These are phyloP conservation scores for Zymoseptoria crescenta DNA, from an alignment of 2,329 filamentous ascomycete genomes.

Conservation along the genomic window DNA sequence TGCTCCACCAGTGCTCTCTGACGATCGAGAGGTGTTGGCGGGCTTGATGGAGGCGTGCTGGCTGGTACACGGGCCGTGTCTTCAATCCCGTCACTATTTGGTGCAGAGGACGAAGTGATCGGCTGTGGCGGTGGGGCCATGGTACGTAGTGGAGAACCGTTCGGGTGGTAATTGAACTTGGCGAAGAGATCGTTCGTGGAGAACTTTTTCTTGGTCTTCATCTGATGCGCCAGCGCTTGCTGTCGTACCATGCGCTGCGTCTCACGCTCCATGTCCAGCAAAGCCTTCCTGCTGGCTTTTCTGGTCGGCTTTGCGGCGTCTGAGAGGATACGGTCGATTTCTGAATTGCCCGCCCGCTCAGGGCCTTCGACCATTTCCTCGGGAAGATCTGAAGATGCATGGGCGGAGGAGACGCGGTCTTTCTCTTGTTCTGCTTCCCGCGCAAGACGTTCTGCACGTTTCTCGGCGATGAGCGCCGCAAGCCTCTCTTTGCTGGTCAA, in stretches of 20 bases:
- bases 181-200: constrained; percentile 75
- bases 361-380: constrained; percentile 20
- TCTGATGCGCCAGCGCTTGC: constrained; percentile 84
- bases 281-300: constrained; percentile 87
- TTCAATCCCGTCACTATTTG: constrained; percentile 24
- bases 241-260: constrained; percentile 85
- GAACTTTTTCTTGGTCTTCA: constrained; percentile 81
- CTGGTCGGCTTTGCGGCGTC: constrained; percentile 57
- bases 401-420: constrained; percentile 1
- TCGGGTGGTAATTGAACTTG: constrained; percentile 58
- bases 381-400: constrained; percentile 21
- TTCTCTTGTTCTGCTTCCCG: constrained; percentile 15
- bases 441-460: constrained; percentile 24
- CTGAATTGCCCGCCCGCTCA: constrained; percentile 16
- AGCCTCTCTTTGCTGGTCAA: constrained; percentile 21
- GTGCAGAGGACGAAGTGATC: constrained; percentile 21
- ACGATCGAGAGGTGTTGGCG: constrained; percentile 33
- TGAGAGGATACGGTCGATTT: constrained; percentile 26
- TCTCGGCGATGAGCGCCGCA: constrained; percentile 26
- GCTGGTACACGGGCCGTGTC: constrained; percentile 16
- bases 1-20: constrained; percentile 26
- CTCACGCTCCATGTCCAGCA: constrained; percentile 91
- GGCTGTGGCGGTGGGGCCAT: constrained; percentile 6
- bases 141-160: neutral
- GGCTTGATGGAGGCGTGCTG: constrained; percentile 40